Base-by-base conservation (phyloP, 2,329 filamentous ascomycete species). In the Moelleriella libera region DNA sequence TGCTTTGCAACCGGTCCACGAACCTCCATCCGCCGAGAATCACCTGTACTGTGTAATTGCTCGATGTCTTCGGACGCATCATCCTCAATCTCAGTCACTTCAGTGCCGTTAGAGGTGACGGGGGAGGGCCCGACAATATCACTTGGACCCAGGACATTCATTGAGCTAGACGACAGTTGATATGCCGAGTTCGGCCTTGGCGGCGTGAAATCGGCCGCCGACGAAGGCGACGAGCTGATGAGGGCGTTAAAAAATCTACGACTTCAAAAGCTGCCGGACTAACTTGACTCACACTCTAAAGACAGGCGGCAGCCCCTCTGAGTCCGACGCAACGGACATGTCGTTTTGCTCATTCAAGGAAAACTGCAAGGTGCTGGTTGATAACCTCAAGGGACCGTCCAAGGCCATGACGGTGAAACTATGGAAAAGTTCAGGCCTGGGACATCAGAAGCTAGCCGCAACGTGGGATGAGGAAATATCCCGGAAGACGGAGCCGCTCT, bases 81-180 rank as follows among this genome's bases (percentile, higher is more conserved):
- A 53, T 90, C 86, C 52, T 92, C 87, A 47, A 92, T 88, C 60
- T 92, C 87, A 9, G 87, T 90, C 40, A 77, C 82, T 57, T 83
- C 84, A 29, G 87, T 92, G 50, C 85, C 85, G 60, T 85, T 89
- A 40, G 87, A 92, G 45, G 88, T 88, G 29, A 90, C 85, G 6
- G 87, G 86, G 14, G 86, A 90, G 8, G 86, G 86, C 41, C 87
- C 85, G 47, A 88, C 82, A 54, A 82, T 76, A 55, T 84, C 80
- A 59, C 74, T 82, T 51, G 83, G 73, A 64, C 79, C 75, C 40
- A 41, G 5, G 9, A 79, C 55, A 60, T 76, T 63, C 70, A 83
- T 70, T 32, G 68, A 65, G 57, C 66, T 70, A 41, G 75, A 73
- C 37, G 69, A 63, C 29, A 73, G 59, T 45, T 70, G 68, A 50